Base-by-base conservation (phyloP, 306 rosid species). In the Albizia julibrissin region DNA sequence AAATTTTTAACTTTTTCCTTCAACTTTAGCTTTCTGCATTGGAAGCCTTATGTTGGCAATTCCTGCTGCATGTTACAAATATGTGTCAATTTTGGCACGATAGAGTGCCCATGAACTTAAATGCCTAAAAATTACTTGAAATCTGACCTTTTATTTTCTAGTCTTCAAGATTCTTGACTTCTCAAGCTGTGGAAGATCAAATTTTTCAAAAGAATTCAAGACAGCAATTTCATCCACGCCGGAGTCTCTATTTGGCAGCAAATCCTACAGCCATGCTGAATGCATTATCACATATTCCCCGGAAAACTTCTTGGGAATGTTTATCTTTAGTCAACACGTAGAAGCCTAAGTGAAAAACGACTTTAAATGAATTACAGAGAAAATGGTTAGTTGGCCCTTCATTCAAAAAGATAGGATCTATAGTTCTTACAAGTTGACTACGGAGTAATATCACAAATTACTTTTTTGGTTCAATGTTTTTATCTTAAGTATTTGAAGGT, bases 191-290 rank as follows among this genome's bases (percentile, higher is more conserved):
- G 86, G 84, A 34, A 69, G 64, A 59, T 82, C 86, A 4, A 88
- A 91, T 61, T 87, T 85, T 15, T 90, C 91, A 84, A 90, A 68
- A 77, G 92, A 83, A 86, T 86, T 90, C 61, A 81, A 64, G 81
- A 49, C 74, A 68, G 80, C 79, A 69, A 40, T 79, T 81, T 75
- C 76, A 58, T 80, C 76, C 87, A 16, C 54, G 24, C 81, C 76
- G 31, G 89, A 75, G 74, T 80, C 82, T 14, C 69, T 82, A 80
- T 70, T 84, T 29, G 85, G 86, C 76, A 39, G 75, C 75, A 76
- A 24, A 76, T 76, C 89, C 98, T 94, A 77, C 70, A 88, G 78
- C 72, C 74, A 75, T 44, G 76, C 65, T 49, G 39, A 79, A 75
- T 31, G n/a, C 14, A 21, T 62, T 80, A 56, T 46, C 59, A 70